These are phyloP conservation scores for Pleurotus ostreatus DNA, from an alignment of 768 basidiomycete genomes.

Conservation along the genomic window DNA sequence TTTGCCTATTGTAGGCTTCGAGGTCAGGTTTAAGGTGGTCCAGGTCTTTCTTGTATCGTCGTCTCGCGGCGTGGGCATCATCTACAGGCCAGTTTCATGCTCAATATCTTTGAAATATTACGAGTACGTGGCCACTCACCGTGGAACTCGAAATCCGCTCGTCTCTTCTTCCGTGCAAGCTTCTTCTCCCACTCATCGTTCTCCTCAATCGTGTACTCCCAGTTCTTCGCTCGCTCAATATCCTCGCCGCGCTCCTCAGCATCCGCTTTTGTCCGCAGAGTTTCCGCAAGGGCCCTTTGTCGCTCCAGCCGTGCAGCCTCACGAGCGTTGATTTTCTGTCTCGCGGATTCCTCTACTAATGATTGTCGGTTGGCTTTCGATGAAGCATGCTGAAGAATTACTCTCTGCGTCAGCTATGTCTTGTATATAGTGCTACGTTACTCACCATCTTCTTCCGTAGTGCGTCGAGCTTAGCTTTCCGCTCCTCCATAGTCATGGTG, in stretches of 20 bases:
- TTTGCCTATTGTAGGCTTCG: slow-evolving; percentile 82
- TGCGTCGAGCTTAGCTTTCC: slow-evolving; percentile 73
- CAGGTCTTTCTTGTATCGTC: slow-evolving; percentile 89
- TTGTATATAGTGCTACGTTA: slow-evolving; percentile 12
- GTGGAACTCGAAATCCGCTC: slow-evolving; percentile 89
- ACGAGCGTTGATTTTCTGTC: slow-evolving; percentile 68
- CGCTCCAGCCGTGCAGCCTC: slow-evolving; percentile 84
- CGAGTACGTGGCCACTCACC: slow-evolving; percentile 46
- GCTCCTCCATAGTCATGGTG: slow-evolving; percentile 57
- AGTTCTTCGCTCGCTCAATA: slow-evolving; percentile 85
- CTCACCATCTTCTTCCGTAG: slow-evolving; percentile 78
- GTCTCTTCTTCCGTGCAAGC: slow-evolving; percentile 70
- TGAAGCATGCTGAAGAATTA: slow-evolving; percentile 57
- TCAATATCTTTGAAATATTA: neutral
- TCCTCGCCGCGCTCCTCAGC: slow-evolving; percentile 93
- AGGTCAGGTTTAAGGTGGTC: slow-evolving; percentile 87
- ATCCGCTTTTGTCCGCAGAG: slow-evolving; percentile 76
- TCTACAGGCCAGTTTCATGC: slow-evolving; percentile 41
- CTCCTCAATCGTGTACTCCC: slow-evolving; percentile 94
- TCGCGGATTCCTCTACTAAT: slow-evolving; percentile 80
- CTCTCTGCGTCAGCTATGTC: neutral
- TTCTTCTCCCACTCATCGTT: slow-evolving; percentile 97
- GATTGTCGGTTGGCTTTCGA: slow-evolving; percentile 82
- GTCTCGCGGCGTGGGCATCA: slow-evolving; percentile 83
- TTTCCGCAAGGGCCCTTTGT: slow-evolving; percentile 88